Conservation (phyloP, 2,329 filamentous ascomycete species). For the Aspergillus thermomutatus region DNA sequence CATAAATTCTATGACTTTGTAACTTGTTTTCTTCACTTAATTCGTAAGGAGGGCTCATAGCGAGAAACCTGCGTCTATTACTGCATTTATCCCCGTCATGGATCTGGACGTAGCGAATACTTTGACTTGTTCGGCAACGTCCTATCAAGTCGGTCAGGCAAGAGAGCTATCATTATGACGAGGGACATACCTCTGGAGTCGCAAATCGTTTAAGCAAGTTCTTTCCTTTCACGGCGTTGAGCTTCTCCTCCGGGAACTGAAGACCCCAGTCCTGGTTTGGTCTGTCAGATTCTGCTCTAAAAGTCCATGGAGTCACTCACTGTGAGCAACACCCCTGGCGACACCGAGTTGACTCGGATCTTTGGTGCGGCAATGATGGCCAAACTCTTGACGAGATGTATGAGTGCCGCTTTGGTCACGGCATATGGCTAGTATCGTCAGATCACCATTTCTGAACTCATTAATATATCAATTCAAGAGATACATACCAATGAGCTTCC, state of each 20-base stretch:
- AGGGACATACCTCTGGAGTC: slow-evolving; percentile 2
- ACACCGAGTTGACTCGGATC: slow-evolving; percentile 4
- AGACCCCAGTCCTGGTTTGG: slow-evolving; percentile 2
- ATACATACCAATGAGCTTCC: slow-evolving; percentile 52
- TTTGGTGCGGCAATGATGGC: slow-evolving; percentile 4
- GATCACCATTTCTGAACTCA: no score
- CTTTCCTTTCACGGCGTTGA: background rate
- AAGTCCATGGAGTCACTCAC: background rate
- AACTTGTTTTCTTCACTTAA: no score
- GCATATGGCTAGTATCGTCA: slow-evolving; percentile 2
- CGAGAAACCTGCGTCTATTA: slow-evolving; percentile 4
- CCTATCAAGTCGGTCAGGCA: background rate
- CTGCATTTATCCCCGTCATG: slow-evolving; percentile 1
- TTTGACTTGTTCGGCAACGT: slow-evolving; percentile 4
- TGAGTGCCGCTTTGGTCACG: slow-evolving; percentile 4
- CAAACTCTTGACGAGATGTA: slow-evolving; percentile 3
- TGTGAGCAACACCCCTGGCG: slow-evolving; percentile 5
- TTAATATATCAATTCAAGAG: no score
- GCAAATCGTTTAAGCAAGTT: slow-evolving; percentile 4
- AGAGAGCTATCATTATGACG: no score
- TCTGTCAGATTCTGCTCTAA: background rate
- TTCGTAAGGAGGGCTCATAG: background rate
- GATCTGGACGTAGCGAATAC: background rate
- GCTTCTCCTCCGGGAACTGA: slow-evolving; percentile 2
- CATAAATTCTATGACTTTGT: no score